Conservation (phyloP, 1,139 yeast genomes). For the Suhomyces atakaporum region DNA sequence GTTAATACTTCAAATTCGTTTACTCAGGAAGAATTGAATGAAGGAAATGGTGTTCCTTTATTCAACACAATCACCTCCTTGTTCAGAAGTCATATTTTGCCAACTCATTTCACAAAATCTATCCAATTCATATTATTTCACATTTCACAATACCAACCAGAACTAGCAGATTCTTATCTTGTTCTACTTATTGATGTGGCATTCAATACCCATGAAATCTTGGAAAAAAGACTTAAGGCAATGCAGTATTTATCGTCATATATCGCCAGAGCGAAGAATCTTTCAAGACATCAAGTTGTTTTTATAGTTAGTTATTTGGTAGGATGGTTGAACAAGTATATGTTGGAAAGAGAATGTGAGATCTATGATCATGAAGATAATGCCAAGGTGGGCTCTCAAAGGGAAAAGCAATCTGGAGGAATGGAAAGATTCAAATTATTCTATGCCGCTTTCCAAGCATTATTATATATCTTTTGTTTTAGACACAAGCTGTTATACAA, state of each 20-base stretch:
- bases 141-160: slow-evolving; percentile 78
- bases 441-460: slow-evolving; percentile 91
- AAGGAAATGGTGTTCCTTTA: slow-evolving; percentile 70
- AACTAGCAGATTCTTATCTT: slow-evolving; percentile 80
- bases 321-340: slow-evolving; percentile 81
- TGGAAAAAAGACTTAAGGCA: slow-evolving; percentile 80
- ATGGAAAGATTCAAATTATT: slow-evolving; percentile 83
- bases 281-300: slow-evolving; percentile 70
- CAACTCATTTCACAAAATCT: slow-evolving; percentile 90
- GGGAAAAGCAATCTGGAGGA: slow-evolving; percentile 43
- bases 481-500: slow-evolving; percentile 64
- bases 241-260: slow-evolving; percentile 91
- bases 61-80: slow-evolving; percentile 75
- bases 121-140: slow-evolving; percentile 85
- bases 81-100: slow-evolving; percentile 79
- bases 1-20: slow-evolving; percentile 51
- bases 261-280: slow-evolving; percentile 80
- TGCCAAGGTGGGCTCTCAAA: slow-evolving; percentile 13
- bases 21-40: slow-evolving; percentile 50
- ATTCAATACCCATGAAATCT: slow-evolving; percentile 62
- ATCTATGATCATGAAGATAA: slow-evolving; percentile 50
- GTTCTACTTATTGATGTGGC: slow-evolving; percentile 84
- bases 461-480: slow-evolving; percentile 89
- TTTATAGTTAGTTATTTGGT: slow-evolving; percentile 78
- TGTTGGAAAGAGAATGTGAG: slow-evolving; percentile 80